phyloP scores from a whole-genome alignment of 768 basidiomycete species.

The Boletus tomentosulus region DNA sequence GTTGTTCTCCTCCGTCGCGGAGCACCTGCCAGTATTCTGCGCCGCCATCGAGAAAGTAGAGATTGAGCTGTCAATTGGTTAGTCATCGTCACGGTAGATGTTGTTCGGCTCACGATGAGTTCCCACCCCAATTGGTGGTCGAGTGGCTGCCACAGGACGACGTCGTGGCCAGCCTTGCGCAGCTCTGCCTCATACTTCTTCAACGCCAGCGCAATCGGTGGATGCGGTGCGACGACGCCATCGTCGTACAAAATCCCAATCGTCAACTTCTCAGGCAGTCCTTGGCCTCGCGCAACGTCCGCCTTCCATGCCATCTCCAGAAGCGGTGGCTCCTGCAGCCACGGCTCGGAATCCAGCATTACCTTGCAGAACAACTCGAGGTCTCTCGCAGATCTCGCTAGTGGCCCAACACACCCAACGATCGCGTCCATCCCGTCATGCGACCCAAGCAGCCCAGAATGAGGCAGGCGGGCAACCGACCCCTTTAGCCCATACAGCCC shows the following conservation, averaged over 20 bases:
- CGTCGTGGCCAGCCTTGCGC: slow-evolving; percentile 45
- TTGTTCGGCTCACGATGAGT: slow-evolving; percentile 35
- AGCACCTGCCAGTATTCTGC: slow-evolving; percentile 41
- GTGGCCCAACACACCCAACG: slow-evolving; percentile 45
- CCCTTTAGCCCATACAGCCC: slow-evolving; percentile 44
- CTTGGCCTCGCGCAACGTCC: slow-evolving; percentile 35
- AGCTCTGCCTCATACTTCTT: slow-evolving; percentile 37
- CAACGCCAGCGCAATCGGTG: slow-evolving; percentile 43
- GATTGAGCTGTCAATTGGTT: slow-evolving; percentile 29
- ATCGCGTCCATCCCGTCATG: slow-evolving; percentile 53
- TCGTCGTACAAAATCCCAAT: slow-evolving; percentile 51
- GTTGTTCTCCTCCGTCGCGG: slow-evolving; percentile 29
- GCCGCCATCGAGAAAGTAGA: slow-evolving; percentile 51
- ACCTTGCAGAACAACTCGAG: slow-evolving; percentile 45
- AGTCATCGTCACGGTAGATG: background rate
- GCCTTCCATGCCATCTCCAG: slow-evolving; percentile 48
- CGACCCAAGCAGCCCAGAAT: slow-evolving; percentile 46
- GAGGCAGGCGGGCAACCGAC: slow-evolving; percentile 48
- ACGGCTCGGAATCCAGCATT: slow-evolving; percentile 45
- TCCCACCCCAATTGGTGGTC: slow-evolving; percentile 45
- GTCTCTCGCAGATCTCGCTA: slow-evolving; percentile 47
- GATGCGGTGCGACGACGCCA: slow-evolving; percentile 46
- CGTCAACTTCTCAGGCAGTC: slow-evolving; percentile 38
- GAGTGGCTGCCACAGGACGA: slow-evolving; percentile 46
- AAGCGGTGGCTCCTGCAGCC: slow-evolving; percentile 44